Evolutionary conservation across 2,329 filamentous ascomycete genomes (phyloP).

Genomic region (Fusarium nanum): DNA sequence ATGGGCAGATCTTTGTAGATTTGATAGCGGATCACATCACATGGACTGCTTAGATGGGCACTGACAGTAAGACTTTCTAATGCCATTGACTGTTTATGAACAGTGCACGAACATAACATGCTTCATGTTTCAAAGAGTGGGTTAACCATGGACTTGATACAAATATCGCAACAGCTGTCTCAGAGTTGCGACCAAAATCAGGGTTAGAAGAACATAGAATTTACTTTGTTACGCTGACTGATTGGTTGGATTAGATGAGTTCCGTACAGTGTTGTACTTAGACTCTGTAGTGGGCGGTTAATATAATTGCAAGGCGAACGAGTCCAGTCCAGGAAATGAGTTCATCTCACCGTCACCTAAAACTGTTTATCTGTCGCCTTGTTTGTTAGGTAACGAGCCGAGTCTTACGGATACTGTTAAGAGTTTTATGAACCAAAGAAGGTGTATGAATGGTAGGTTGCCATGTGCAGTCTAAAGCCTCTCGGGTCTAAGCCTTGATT

Average conservation of each 20-base stretch:
- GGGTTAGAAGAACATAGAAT: slow-evolving; percentile 4
- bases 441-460: slow-evolving; percentile 20
- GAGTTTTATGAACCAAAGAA: not conserved
- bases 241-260: not conserved
- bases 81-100: not conserved
- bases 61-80: not conserved
- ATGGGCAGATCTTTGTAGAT: slow-evolving; percentile 43
- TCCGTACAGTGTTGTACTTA: not conserved
- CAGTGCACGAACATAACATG: not conserved
- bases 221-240: not conserved
- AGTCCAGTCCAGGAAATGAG: slow-evolving; percentile 32
- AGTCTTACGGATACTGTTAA: not conserved
- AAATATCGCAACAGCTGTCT: slow-evolving; percentile 12
- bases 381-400: not conserved
- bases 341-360: slow-evolving; percentile 23
- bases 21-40: slow-evolving; percentile 13
- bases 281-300: slow-evolving; percentile 34
- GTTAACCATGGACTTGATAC: slow-evolving; percentile 8
- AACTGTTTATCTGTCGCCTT: slow-evolving; percentile 3
- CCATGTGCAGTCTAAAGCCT: slow-evolving; percentile 21
- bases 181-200: slow-evolving; percentile 29
- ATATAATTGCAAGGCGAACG: slow-evolving; percentile 23
- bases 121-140: slow-evolving; percentile 19
- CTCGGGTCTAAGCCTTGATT: slow-evolving; percentile 22
- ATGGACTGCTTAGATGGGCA: not conserved